These are phyloP conservation scores for Cyclaneusma minus DNA, from an alignment of 2,329 filamentous ascomycete genomes.

Conservation along the genomic window DNA sequence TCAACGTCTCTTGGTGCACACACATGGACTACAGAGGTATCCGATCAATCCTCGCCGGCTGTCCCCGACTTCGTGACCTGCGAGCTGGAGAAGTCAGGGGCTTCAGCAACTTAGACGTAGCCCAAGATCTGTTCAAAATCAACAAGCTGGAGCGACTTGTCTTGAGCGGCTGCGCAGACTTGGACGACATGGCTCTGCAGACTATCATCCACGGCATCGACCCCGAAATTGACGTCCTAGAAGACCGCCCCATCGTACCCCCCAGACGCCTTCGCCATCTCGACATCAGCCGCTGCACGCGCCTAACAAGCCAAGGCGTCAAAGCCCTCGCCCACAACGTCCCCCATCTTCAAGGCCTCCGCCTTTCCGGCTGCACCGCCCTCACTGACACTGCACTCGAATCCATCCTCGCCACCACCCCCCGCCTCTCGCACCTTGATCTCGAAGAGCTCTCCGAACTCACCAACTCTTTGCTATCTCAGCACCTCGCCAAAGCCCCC, in stretches of 20 bases:
- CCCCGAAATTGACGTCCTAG: constrained; percentile 68
- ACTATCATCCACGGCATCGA: constrained; percentile 62
- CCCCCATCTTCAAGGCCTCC: constrained; percentile 67
- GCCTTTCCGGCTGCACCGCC: constrained; percentile 61
- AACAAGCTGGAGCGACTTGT: constrained; percentile 76
- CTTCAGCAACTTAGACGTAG: constrained; percentile 60
- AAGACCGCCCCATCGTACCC: constrained; percentile 59
- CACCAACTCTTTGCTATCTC: constrained; percentile 56
- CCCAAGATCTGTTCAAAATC: constrained; percentile 57
- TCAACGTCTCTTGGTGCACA: constrained; percentile 90
- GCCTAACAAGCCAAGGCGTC: constrained; percentile 60
- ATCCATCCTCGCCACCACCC: constrained; percentile 58
- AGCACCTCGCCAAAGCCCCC: constrained; percentile 60
- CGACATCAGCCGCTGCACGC: constrained; percentile 65
- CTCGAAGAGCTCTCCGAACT: constrained; percentile 71
- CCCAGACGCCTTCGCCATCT: constrained; percentile 68
- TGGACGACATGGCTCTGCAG: constrained; percentile 60
- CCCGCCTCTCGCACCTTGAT: constrained; percentile 71
- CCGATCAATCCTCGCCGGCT: constrained; percentile 55
- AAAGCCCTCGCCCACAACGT: constrained; percentile 56
- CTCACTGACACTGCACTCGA: constrained; percentile 61
- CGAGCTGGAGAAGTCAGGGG: constrained; percentile 69
- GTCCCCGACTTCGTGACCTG: constrained; percentile 60
- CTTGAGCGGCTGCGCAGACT: constrained; percentile 61
- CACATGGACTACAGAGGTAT: constrained; percentile 69